Conservation (phyloP, 352 stramenopile genomes). For the Globisporangium recalcitrans region DNA sequence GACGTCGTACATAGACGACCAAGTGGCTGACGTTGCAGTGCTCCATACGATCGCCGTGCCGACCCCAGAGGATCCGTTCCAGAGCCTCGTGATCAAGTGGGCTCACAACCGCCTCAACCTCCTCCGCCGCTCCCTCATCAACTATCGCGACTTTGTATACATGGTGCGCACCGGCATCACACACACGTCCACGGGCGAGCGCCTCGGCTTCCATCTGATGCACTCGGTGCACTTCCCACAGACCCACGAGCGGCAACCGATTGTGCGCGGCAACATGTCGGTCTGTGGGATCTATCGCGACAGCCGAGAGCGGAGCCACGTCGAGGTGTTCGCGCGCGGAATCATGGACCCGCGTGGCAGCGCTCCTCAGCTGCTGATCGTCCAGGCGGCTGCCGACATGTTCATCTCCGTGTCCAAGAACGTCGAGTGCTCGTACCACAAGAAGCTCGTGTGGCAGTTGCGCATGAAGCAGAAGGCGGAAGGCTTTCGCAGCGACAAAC, state of each 20-base stretch:
- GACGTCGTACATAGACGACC: conserved; percentile 6
- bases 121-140: background rate
- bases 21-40: background rate
- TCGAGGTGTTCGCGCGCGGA: conserved; percentile 3
- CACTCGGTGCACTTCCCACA: conserved; percentile 12
- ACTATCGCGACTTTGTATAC: conserved; percentile 16
- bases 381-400: conserved; percentile 6
- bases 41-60: background rate
- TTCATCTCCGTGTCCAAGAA: conserved; percentile 4
- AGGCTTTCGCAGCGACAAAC: background rate
- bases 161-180: conserved; percentile 12
- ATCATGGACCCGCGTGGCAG: conserved; percentile 7
- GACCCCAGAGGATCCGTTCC: conserved; percentile 4
- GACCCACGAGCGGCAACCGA: background rate
- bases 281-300: conserved; percentile 6
- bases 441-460: conserved; percentile 13
- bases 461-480: conserved; percentile 11
- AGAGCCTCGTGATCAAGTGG: conserved; percentile 7
- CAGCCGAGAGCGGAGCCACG: background rate
- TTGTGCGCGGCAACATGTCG: conserved; percentile 8
- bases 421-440: conserved; percentile 2
- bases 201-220: conserved; percentile 14
- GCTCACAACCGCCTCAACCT: background rate
- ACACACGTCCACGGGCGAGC: conserved; percentile 6
- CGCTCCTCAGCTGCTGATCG: background rate